Conservation (phyloP, 371 early-diverging fungal species). For the Astathelohania contejeani region DNA sequence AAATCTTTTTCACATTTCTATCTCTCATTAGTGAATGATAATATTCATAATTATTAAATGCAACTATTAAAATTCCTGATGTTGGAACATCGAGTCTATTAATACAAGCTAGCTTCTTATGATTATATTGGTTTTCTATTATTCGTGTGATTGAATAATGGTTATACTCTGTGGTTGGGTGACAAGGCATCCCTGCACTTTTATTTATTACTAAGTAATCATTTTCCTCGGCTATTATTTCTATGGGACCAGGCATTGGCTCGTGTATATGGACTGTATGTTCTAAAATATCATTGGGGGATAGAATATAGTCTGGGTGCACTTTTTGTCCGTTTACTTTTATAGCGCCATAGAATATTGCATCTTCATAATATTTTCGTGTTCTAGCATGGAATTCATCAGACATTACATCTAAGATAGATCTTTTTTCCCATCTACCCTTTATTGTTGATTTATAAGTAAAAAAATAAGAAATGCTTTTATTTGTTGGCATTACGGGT, state of each 20-base stretch:
- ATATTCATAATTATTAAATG: slow-evolving; percentile 29
- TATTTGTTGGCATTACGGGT: too few species aligned
- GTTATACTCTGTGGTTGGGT: slow-evolving; percentile 50
- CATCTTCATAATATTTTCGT: slow-evolving; percentile 41
- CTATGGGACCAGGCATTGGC: slow-evolving; percentile 39
- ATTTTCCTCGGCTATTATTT: slow-evolving; percentile 34
- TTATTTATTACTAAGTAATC: slow-evolving; percentile 51
- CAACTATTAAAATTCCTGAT: slow-evolving; percentile 51
- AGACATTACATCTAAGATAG: slow-evolving; percentile 42
- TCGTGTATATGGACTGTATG: slow-evolving; percentile 52
- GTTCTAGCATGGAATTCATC: slow-evolving; percentile 45
- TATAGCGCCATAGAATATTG: slow-evolving; percentile 47
- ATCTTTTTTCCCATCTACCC: slow-evolving; percentile 47
- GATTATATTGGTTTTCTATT: slow-evolving; percentile 18
- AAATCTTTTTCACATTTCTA: slow-evolving; percentile 42
- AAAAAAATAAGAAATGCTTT: not conserved
- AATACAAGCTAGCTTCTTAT: slow-evolving; percentile 30
- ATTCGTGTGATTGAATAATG: slow-evolving; percentile 45
- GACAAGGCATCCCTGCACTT: slow-evolving; percentile 53
- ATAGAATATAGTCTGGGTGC: slow-evolving; percentile 26
- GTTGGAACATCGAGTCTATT: slow-evolving; percentile 53
- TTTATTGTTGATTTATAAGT: slow-evolving; percentile 16
- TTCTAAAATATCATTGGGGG: slow-evolving; percentile 43
- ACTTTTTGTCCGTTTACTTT: slow-evolving; percentile 45
- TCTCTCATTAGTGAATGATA: slow-evolving; percentile 33